Evolutionary conservation across 2,329 filamentous ascomycete species (phyloP).

Genomic region (Penicillium occitanis): DNA sequence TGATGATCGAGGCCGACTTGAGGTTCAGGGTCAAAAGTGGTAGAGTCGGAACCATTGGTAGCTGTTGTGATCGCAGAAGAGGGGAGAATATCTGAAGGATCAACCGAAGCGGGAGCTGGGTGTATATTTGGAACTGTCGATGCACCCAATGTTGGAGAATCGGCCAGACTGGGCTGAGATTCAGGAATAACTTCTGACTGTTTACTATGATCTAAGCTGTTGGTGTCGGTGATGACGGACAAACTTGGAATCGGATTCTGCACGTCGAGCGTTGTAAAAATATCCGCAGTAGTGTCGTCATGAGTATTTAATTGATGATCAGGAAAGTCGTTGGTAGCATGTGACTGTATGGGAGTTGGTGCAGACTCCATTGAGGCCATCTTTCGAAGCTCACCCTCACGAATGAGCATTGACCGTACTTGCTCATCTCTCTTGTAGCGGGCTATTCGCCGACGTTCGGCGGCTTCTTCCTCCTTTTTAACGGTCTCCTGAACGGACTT

Average conservation of each 20-base stretch:
- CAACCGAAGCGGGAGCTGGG: conserved; percentile 21
- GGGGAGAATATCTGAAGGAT: conserved; percentile 50
- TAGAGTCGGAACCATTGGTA: conserved; percentile 61
- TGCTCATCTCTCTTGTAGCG: conserved; percentile 51
- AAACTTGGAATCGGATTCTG: conserved; percentile 6
- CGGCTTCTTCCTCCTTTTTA: conserved; percentile 58
- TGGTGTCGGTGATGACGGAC: conserved; percentile 14
- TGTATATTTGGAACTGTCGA: conserved; percentile 19
- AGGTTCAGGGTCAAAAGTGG: conserved; percentile 66
- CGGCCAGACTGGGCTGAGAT: conserved; percentile 21
- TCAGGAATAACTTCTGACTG: background rate
- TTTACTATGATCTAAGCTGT: background rate
- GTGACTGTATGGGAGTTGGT: conserved; percentile 12
- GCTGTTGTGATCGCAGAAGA: conserved; percentile 62
- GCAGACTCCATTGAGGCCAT: conserved; percentile 22
- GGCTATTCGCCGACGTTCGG: conserved; percentile 48
- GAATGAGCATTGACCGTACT: conserved; percentile 38
- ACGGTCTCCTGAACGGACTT: conserved; percentile 72
- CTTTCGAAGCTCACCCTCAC: conserved; percentile 27
- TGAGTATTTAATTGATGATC: background rate
- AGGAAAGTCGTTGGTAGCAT: background rate
- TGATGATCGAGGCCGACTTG: conserved; percentile 57
- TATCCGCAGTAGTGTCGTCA: background rate
- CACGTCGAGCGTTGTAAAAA: background rate
- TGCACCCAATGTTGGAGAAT: conserved; percentile 47